Percentiles rank a stretch among this genome's conserved stretches.
Evolutionary conservation across 1,284 basidiomycete genomes (phyloP).

Genomic region (Heterobasidion irregulare): DNA sequence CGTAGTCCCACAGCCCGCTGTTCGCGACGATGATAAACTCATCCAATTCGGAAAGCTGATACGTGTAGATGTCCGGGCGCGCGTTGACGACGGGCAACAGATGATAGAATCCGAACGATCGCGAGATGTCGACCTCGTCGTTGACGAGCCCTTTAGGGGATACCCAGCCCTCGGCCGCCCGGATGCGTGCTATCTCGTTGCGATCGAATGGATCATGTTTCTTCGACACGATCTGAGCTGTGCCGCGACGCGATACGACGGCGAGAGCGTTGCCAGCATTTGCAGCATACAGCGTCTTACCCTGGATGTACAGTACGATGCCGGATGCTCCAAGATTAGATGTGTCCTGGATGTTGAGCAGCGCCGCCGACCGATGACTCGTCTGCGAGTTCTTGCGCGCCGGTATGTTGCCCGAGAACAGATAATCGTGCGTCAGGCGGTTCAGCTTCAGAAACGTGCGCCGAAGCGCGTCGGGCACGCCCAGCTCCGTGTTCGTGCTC

Average conservation of each 20-base stretch:
- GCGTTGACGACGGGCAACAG: conserved; percentile 90
- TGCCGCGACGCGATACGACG: conserved; percentile 80
- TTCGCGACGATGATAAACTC: conserved; percentile 98
- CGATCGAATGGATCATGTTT: conserved; percentile 91
- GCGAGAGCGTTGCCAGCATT: conserved; percentile 89
- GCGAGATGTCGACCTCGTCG: conserved; percentile 86
- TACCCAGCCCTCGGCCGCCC: conserved; percentile 92
- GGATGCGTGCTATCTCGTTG: conserved; percentile 80
- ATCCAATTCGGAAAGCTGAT: conserved; percentile 77
- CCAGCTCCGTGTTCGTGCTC: conserved; percentile 40
- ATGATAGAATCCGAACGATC: conserved; percentile 93
- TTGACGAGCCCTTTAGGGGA: conserved; percentile 92
- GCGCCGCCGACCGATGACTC: conserved; percentile 36
- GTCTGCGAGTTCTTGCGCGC: conserved; percentile 64
- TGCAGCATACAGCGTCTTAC: conserved; percentile 81
- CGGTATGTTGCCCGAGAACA: conserved; percentile 34
- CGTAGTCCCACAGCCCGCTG: conserved; percentile 88
- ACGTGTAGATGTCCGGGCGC: conserved; percentile 68
- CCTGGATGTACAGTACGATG: conserved; percentile 80
- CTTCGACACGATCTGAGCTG: conserved; percentile 69
- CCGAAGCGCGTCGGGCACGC: conserved; percentile 69
- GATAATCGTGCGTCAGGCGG: conserved; percentile 63
- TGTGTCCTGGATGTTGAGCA: conserved; percentile 25
- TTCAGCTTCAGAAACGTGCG: conserved; percentile 84
- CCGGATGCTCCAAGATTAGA: conserved; percentile 71